Evolutionary conservation across 2,329 filamentous ascomycete species (phyloP).

Genomic region (Thermoascus crustaceus): DNA sequence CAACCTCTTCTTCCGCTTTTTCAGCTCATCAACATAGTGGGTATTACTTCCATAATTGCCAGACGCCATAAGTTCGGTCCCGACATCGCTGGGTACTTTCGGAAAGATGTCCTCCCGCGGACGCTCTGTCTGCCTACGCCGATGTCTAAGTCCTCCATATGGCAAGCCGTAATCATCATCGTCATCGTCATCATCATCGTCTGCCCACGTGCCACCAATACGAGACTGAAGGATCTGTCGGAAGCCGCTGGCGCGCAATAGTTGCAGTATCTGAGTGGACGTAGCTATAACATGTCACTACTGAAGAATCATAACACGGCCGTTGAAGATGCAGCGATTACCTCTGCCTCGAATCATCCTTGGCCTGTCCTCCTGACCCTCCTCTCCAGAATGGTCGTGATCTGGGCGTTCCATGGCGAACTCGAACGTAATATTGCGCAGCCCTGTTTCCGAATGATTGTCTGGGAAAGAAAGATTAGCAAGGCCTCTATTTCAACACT

Average conservation of each 20-base stretch:
- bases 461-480: not conserved
- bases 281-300: slow-evolving; percentile 20
- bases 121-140: slow-evolving; percentile 21
- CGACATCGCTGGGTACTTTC: slow-evolving; percentile 73
- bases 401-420: slow-evolving; percentile 19
- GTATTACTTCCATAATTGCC: slow-evolving; percentile 70
- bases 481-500: slow-evolving; percentile 3
- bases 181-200: slow-evolving; percentile 23
- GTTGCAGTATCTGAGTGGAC: slow-evolving; percentile 41
- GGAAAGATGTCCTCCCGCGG: slow-evolving; percentile 53
- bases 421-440: slow-evolving; percentile 22
- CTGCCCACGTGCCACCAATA: slow-evolving; percentile 17
- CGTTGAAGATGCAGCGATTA: not conserved
- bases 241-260: slow-evolving; percentile 47
- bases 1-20: slow-evolving; percentile 53
- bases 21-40: slow-evolving; percentile 41
- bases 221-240: slow-evolving; percentile 42
- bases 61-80: slow-evolving; percentile 69
- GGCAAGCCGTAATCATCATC: slow-evolving; percentile 22
- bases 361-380: slow-evolving; percentile 8
- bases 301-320: not conserved
- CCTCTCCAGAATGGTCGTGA: slow-evolving; percentile 11
- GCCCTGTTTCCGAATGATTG: slow-evolving; percentile 12
- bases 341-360: slow-evolving; percentile 15
- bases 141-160: slow-evolving; percentile 33